Base-by-base conservation (phyloP, 1,139 yeast genomes). In the Saccharomycopsis hybrid region DNA sequence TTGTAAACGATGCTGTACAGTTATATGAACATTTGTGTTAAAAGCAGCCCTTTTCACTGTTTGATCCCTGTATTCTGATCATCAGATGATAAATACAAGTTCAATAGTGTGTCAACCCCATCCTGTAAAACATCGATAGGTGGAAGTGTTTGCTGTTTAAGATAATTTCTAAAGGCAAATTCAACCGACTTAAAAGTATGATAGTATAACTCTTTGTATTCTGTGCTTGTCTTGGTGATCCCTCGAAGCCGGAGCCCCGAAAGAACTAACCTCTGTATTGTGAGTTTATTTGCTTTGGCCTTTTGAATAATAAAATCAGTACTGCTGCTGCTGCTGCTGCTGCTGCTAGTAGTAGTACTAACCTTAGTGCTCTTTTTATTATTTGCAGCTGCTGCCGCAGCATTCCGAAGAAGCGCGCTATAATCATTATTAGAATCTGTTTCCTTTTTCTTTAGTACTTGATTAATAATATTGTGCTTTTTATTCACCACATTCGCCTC, bases 191-290 rank as follows among this genome's bases (percentile, higher is more conserved):
- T 55, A 43, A 49, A 57, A 5, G 60, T 54, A 28, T 59, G 53
- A 5, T 55, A 47, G 43, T 58, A 57, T 2, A 63, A 48, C 9
- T 57, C 58, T 44, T 56, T 56, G 47, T 56, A 58, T 5, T 61
- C 63, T 8, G 55, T 55, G 27, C 55, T 56, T 27, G 47, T 30
- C n/a, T 43, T 45, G 35, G 49, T 47, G 28, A 59, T 49, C 33
- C 56, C 55, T 36, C 60, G 46, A 25, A 60, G 47, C 11, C 61
- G 47, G 40, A 63, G 55, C 45, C 62, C 64, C 27, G 60, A 55
- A 36, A 57, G 45, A 8, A 63, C 52, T 28, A 57, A 51, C 25
- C 55, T 50, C 37, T 62, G 60, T 13, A 60, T 32, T 9, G 48
- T 44, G 28, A 53, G 47, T 37, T 52, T 54, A 11, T 39, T 8